Percentiles rank a stretch among this genome's conserved stretches.
phyloP scores from a whole-genome alignment of 164 flowering plant species.

The Santalum album region DNA sequence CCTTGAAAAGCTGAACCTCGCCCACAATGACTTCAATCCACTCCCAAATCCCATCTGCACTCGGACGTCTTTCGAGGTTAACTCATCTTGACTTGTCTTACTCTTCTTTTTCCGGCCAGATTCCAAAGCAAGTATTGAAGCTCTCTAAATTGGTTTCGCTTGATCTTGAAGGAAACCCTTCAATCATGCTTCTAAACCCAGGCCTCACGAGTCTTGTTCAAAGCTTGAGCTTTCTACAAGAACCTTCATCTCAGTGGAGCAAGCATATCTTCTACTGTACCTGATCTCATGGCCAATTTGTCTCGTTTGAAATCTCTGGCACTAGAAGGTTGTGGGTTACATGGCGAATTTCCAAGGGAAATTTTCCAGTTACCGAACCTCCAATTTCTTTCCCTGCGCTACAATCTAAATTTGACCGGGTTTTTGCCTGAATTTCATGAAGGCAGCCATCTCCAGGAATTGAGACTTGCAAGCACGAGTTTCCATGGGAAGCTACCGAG shows the following conservation, averaged over 20 bases:
- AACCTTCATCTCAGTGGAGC: conserved; percentile 13
- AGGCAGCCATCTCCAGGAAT: conserved; percentile 1
- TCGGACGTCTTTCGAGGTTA: conserved; percentile 11
- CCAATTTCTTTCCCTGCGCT: not conserved
- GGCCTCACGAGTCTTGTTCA: not conserved
- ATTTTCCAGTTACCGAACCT: conserved; percentile 10
- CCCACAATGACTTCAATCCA: conserved; percentile 17
- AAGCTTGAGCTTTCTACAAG: conserved; percentile 5
- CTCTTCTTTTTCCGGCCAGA: conserved; percentile 17
- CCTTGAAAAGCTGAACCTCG: conserved; percentile 18
- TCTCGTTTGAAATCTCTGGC: not conserved
- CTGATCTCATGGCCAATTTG: conserved; percentile 1
- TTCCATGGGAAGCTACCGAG: conserved; percentile 13
- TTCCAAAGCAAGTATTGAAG: conserved; percentile 15
- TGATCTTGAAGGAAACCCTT: conserved; percentile 8
- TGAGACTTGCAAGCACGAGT: not conserved
- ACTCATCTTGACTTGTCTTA: conserved; percentile 15
- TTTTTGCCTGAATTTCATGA: conserved; percentile 11
- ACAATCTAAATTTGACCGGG: conserved; percentile 9
- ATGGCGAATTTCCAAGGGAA: conserved; percentile 1
- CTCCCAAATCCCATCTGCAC: conserved; percentile 14
- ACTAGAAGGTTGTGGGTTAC: not conserved
- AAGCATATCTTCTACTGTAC: conserved; percentile 10
- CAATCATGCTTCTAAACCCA: conserved; percentile 3
- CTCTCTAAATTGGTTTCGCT: conserved; percentile 15